Evolutionary conservation across 495 filamentous ascomycete species (phyloP), one percentile per base, ranked within the genome.

Genomic region (Daldinia caldariorum): DNA sequence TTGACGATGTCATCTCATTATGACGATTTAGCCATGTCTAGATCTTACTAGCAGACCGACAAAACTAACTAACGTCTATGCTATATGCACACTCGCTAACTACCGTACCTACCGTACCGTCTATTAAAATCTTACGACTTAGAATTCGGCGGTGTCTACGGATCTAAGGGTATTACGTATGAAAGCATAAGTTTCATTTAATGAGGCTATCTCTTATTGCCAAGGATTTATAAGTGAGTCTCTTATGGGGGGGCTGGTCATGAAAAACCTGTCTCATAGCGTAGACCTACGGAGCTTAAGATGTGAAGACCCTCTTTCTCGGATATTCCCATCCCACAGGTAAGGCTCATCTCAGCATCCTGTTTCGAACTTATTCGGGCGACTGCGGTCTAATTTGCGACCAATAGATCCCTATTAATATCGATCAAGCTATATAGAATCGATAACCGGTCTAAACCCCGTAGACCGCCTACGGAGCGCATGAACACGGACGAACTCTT

Each of bases 111-210:
- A 26, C 26, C 26, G 39, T 60, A 13, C 29, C 29, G 43, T 13
- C 29, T 35, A 32, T 56, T 47, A 47, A 47, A 47, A 53, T 56
- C 16, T 37, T 18, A 32, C 53, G 1, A n/a, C 49, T 29, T 53
- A 20, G 12, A 45, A 22, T 43, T 58, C 41, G 49, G 35, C 20
- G 53, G 37, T 32, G 37, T 29, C 14, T 51, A 50, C 47, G 37
- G 59, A 57, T 47, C 55, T 65, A 54, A 66, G 34, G 35, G 38
- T 61, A 66, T 69, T 69, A 69, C 61, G 62, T 60, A 73, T 63
- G 66, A 66, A 51, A 56, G 70, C 70, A 73, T 73, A 66, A 66
- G 57, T 51, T 64, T 61, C 45, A 58, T 73, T 73, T 66, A 73
- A 70, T 69, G 63, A 69, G 62, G 59, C 66, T 70, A 73, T 73